Conservation (phyloP, 2,329 filamentous ascomycete genomes). For the Botryosphaeria agaves region DNA sequence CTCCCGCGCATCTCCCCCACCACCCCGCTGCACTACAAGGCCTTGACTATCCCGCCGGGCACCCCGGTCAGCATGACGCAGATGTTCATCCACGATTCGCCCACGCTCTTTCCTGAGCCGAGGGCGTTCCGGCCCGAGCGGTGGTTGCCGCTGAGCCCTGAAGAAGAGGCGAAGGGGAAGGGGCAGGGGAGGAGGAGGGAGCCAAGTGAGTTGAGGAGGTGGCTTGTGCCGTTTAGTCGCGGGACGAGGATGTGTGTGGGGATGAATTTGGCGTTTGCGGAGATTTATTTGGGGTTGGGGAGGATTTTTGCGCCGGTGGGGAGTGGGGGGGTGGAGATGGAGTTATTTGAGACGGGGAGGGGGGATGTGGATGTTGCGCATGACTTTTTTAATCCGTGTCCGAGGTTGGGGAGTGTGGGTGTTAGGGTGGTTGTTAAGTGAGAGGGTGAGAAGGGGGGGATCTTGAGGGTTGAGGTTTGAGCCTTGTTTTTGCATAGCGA, state of each 20-base stretch:
- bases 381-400: conserved; percentile 5
- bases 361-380: conserved; percentile 4
- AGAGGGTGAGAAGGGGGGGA: neutral
- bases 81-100: conserved; percentile 11
- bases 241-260: conserved; percentile 2
- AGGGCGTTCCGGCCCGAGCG: conserved; percentile 14
- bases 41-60: conserved; percentile 6
- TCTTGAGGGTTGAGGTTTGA: no score
- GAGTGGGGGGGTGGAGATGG: conserved; percentile 1
- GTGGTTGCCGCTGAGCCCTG: conserved; percentile 10
- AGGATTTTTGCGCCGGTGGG: conserved; percentile 3
- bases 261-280: conserved; percentile 4
- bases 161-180: conserved; percentile 2
- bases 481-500: no score
- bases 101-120: conserved; percentile 9
- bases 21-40: conserved; percentile 5
- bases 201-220: conserved; percentile 2
- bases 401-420: neutral
- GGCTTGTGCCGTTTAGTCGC: conserved; percentile 3
- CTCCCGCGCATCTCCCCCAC: conserved; percentile 9
- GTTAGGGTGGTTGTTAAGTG: conserved; percentile 1
- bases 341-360: conserved; percentile 4
- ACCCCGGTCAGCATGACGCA: conserved; percentile 13
- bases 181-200: no score
- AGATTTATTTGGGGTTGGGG: conserved; percentile 4